phyloP scores from a whole-genome alignment of 108 stramenopile genomes.

The Cyclotella baltica region DNA sequence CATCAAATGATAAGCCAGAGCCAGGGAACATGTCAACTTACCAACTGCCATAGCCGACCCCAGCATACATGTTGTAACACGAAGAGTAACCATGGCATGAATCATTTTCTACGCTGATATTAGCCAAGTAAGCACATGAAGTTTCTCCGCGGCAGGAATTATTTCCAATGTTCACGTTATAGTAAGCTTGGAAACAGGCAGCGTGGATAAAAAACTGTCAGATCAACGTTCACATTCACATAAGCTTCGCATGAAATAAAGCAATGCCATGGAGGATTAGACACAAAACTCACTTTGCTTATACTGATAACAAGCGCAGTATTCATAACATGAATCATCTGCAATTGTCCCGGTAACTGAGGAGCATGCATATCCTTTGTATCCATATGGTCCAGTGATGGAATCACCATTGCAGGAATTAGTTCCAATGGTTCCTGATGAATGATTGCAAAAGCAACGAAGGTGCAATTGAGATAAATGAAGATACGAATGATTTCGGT shows the following conservation, averaged over 20 bases:
- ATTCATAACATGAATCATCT: not conserved
- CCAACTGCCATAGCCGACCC: constrained; percentile 3
- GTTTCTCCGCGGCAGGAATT: not conserved
- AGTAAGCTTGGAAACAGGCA: not conserved
- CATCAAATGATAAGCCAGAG: not conserved
- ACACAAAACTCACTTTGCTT: not conserved
- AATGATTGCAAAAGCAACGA: not conserved
- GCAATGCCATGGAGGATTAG: not conserved
- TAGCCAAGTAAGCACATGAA: not conserved
- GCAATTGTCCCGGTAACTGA: constrained; percentile 2
- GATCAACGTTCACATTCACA: no score
- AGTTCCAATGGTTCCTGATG: not conserved
- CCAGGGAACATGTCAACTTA: no score
- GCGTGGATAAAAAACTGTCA: no score
- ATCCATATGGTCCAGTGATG: not conserved
- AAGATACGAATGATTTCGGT: not conserved
- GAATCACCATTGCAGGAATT: not conserved
- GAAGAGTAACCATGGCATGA: not conserved
- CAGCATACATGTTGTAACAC: not conserved
- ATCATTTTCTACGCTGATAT: not conserved
- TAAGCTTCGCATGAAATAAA: not conserved
- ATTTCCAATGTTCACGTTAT: not conserved
- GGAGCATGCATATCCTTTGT: not conserved
- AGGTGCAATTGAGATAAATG: not conserved
- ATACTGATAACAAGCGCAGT: constrained; percentile 10